Percentiles rank a stretch among this genome's conserved stretches.
phyloP scores from a whole-genome alignment of 352 stramenopile species.

The Globisporangium nunn region DNA sequence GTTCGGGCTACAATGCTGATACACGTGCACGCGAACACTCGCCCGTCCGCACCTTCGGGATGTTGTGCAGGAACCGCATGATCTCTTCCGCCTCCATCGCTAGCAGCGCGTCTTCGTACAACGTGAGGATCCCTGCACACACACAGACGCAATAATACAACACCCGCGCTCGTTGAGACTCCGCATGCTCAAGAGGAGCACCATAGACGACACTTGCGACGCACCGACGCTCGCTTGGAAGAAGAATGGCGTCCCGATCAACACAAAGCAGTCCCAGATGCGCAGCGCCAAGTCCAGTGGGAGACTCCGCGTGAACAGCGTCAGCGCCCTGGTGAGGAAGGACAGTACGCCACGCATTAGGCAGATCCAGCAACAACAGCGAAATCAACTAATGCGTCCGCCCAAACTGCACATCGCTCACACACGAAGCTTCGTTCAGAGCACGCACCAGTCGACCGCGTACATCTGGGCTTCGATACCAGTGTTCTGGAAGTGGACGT shows the following conservation, averaged over 20 bases:
- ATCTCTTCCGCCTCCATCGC: conserved; percentile 68
- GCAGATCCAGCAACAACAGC: not conserved
- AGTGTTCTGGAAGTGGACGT: conserved; percentile 54
- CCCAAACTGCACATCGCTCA: too few relatives aligned
- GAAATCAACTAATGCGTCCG: not conserved
- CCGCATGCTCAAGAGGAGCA: too few relatives aligned
- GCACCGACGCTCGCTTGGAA: conserved; percentile 83
- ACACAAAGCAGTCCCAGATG: conserved; percentile 80
- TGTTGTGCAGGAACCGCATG: conserved; percentile 76
- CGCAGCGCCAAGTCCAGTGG: conserved; percentile 66
- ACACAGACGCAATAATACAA: not conserved
- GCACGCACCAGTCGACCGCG: conserved; percentile 70
- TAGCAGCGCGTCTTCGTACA: conserved; percentile 69
- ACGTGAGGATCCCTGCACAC: conserved; percentile 42
- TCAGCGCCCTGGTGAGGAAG: conserved; percentile 43
- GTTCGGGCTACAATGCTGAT: not conserved
- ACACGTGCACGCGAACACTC: not conserved
- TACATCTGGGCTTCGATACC: conserved; percentile 87
- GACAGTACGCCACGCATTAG: too few relatives aligned
- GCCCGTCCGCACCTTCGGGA: conserved; percentile 35
- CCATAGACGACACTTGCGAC: not conserved
- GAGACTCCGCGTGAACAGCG: conserved; percentile 72
- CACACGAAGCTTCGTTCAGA: not conserved
- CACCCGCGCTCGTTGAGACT: not conserved
- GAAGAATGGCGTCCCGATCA: conserved; percentile 77